A percentile compares a stretch with the other conserved stretches of the same genome.
phyloP scores from a whole-genome alignment of 106 monocot genomes.

The Acorus calamus region DNA sequence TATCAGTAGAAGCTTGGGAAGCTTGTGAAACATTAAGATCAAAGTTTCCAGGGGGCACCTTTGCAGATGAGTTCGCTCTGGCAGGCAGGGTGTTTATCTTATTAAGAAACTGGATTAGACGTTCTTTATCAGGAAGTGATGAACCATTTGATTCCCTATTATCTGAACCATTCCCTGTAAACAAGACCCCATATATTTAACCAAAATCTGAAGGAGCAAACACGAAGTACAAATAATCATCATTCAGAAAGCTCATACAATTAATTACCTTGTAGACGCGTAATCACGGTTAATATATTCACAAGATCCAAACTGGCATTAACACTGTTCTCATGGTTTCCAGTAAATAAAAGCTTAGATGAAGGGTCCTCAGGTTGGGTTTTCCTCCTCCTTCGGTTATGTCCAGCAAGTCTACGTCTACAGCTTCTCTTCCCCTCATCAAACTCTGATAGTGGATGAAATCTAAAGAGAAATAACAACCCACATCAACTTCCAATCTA shows the following conservation, averaged over 20 bases:
- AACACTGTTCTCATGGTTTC: slow-evolving; percentile 35
- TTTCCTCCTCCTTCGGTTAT: slow-evolving; percentile 84
- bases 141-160: slow-evolving; percentile 23
- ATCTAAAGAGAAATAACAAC: slow-evolving; percentile 23
- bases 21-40: slow-evolving; percentile 77
- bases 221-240: background rate
- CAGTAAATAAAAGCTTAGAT: slow-evolving; percentile 33
- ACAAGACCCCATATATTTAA: background rate
- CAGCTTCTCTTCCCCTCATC: slow-evolving; percentile 99
- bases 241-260: too few relatives aligned
- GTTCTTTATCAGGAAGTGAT: slow-evolving; percentile 46
- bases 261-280: slow-evolving; percentile 59
- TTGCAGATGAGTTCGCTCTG: slow-evolving; percentile 19
- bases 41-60: slow-evolving; percentile 33
- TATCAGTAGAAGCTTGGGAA: slow-evolving; percentile 29
- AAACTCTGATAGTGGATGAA: slow-evolving; percentile 83
- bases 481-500: background rate
- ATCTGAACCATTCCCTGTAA: slow-evolving; percentile 37
- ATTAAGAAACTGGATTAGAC: slow-evolving; percentile 54
- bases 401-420: slow-evolving; percentile 82
- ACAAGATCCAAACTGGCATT: slow-evolving; percentile 55
- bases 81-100: slow-evolving; percentile 43
- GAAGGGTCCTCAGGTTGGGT: slow-evolving; percentile 75
- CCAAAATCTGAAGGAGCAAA: background rate
- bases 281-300: slow-evolving; percentile 48